These are phyloP conservation scores for Nicotiana sylvestris DNA, from an alignment of 257 asterid species.

Conservation along the genomic window DNA sequence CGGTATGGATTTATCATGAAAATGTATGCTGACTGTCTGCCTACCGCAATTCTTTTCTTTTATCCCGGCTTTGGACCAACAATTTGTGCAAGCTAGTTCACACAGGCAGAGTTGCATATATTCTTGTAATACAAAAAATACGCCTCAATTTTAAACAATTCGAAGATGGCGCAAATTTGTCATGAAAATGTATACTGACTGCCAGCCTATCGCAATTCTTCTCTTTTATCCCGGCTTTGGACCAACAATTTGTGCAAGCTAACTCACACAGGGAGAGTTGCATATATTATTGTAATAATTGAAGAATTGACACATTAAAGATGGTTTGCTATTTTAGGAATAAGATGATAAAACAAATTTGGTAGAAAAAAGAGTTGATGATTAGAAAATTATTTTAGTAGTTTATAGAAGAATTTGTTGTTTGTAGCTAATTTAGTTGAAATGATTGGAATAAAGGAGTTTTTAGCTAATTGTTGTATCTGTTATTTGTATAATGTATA, in stretches of 20 bases:
- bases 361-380: too few species aligned
- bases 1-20: too few species aligned
- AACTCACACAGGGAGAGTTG: too few species aligned
- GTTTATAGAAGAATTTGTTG: slow-evolving; percentile 24
- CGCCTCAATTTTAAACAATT: too few species aligned
- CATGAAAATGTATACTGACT: background rate
- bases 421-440: slow-evolving; percentile 35
- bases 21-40: background rate
- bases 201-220: too few species aligned
- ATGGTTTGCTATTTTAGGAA: background rate
- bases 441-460: slow-evolving; percentile 33
- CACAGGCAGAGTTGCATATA: background rate
- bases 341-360: background rate
- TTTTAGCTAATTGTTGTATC: slow-evolving; percentile 24
- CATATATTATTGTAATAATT: slow-evolving; percentile 46
- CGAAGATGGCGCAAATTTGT: too few species aligned
- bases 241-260: too few species aligned
- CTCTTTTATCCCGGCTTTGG: too few species aligned
- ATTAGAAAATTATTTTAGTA: background rate
- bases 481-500: slow-evolving; percentile 19
- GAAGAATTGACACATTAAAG: slow-evolving; percentile 41
- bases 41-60: too few species aligned
- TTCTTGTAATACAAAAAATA: slow-evolving; percentile 29
- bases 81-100: too few species aligned
- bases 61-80: too few species aligned